Evolutionary conservation across 257 asterid genomes (phyloP), one percentile per base, ranked within the genome.

Genomic region (Fraxinus excelsior): DNA sequence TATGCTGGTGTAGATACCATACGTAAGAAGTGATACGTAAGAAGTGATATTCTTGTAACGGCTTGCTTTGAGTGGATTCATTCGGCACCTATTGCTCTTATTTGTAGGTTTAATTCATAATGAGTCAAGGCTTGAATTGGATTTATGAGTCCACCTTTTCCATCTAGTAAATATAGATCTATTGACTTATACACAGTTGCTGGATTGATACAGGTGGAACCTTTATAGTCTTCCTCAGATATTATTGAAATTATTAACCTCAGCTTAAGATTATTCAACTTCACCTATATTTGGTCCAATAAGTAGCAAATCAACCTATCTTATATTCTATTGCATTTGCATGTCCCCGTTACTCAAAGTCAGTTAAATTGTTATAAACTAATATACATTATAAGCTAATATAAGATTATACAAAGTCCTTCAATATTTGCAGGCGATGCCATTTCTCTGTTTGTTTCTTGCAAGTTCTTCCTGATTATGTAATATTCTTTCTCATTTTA

Each of bases 391-490:
- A n/a, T 21, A 19, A 56, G 2, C 26, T 6, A 23, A 12, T 62
- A 62, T 26, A 23, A 62, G 29, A 60, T 60, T 26, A 18, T 62
- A 28, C 66, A 71, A 13, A 58, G 60, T 25, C 67, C 46, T 67
- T 34, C 32, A 53, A 32, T 77, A 51, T 66, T 67, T 77, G 73
- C 8, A 37, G 25, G 82, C 25, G 34, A 76, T 69, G 72, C 29
- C 51, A 60, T 31, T 62, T 75, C 70, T 29, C 21, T 72, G 77
- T 64, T 81, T 72, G 67, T 37, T 77, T 79, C 26, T 79, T 70
- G 76, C 58, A 79, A 40, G 56, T 73, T 60, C 35, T 44, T 74
- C 70, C 18, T 7, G 26, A 25, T 37, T 70, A 38, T 70, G 44
- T 46, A 14, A 42, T 11, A 46, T 56, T 51, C 70, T 51, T 70